phyloP scores from a whole-genome alignment of 139 green algal genomes.

The Coccomyxa sp. region DNA sequence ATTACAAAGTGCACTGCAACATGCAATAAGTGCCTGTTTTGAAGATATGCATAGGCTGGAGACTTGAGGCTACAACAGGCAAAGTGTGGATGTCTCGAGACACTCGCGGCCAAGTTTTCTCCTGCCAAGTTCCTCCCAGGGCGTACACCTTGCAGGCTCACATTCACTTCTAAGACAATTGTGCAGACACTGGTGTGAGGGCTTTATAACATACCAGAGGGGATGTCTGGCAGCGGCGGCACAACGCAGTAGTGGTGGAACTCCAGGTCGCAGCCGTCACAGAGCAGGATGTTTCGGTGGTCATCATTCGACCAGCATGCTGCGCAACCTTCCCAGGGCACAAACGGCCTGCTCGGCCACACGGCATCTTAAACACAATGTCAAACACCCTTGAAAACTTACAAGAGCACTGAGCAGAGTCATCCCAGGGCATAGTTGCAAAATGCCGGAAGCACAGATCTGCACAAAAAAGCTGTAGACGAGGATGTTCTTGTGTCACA shows the following conservation, averaged over 20 bases:
- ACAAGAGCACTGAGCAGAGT: neutral
- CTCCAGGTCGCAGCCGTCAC: slow-evolving; percentile 61
- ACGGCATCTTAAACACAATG: neutral
- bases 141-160: neutral
- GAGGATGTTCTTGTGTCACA: too few species aligned
- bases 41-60: too few species aligned
- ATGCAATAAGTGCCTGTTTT: too few species aligned
- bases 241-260: slow-evolving; percentile 75
- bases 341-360: slow-evolving; percentile 22
- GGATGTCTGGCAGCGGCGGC: slow-evolving; percentile 62
- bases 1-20: neutral
- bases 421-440: too few species aligned
- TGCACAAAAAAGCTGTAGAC: too few species aligned
- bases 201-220: neutral
- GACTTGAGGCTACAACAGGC: too few species aligned
- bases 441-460: too few species aligned
- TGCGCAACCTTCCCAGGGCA: slow-evolving; percentile 32
- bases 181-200: neutral
- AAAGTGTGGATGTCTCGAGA: too few species aligned
- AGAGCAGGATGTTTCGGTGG: slow-evolving; percentile 46
- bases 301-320: slow-evolving; percentile 70
- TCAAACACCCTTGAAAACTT: neutral
- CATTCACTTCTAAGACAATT: neutral
- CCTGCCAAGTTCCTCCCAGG: too few species aligned
- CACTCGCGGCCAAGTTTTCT: too few species aligned